Percentiles rank a stretch among this genome's conserved stretches.
These are phyloP conservation scores for Rutidosis leptorrhynchoides DNA, from an alignment of 129 eudicot species.

Conservation along the genomic window DNA sequence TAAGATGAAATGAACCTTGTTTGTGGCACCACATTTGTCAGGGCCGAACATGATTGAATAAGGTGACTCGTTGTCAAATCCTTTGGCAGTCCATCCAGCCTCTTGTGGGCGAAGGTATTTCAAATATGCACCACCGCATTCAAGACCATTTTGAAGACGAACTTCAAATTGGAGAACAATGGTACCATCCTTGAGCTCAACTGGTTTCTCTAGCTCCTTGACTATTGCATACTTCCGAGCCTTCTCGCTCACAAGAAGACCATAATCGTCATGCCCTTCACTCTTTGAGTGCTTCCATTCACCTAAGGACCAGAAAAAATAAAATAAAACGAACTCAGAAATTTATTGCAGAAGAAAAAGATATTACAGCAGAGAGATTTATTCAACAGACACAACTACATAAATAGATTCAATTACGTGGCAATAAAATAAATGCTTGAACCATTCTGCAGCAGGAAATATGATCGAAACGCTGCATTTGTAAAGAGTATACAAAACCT, in stretches of 20 bases:
- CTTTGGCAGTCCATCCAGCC: slow-evolving; percentile 83
- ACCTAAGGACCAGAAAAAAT: slow-evolving; percentile 43
- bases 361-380: neutral
- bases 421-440: neutral
- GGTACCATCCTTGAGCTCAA: slow-evolving; percentile 64
- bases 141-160: slow-evolving; percentile 88
- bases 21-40: slow-evolving; percentile 90
- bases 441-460: neutral
- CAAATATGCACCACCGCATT: slow-evolving; percentile 35
- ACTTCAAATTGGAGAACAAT: slow-evolving; percentile 82
- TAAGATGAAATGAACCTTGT: slow-evolving; percentile 92
- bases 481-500: neutral
- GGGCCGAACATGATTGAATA: slow-evolving; percentile 94
- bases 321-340: neutral
- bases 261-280: slow-evolving; percentile 94
- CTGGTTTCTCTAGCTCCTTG: slow-evolving; percentile 73
- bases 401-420: neutral
- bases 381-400: neutral
- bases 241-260: slow-evolving; percentile 90
- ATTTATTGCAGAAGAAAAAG: neutral
- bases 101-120: slow-evolving; percentile 94
- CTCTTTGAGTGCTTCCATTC: slow-evolving; percentile 91
- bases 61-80: slow-evolving; percentile 89
- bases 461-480: neutral
- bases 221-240: slow-evolving; percentile 90